Conservation (phyloP, 2,329 filamentous ascomycete species). For the Penicillium sp. region DNA sequence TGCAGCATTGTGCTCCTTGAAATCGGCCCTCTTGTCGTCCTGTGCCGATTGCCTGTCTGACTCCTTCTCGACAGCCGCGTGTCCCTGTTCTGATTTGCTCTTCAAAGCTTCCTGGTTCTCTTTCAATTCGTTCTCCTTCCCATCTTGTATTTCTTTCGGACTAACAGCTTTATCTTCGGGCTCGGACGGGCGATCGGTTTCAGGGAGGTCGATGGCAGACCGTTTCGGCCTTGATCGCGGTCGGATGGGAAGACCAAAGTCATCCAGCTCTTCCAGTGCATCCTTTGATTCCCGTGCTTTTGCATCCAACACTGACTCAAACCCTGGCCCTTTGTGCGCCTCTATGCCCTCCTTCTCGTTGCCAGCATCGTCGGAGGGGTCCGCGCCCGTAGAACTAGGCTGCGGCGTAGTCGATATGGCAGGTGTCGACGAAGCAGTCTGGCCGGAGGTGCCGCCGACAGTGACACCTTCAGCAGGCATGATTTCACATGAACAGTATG, state of each 20-base stretch:
- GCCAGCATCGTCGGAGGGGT: conserved; percentile 15
- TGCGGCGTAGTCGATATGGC: conserved; percentile 19
- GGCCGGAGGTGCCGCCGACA: conserved; percentile 33
- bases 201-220: conserved; percentile 20
- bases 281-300: conserved; percentile 10
- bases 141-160: no score
- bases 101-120: not conserved
- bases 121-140: not conserved
- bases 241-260: conserved; percentile 47
- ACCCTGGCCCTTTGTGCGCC: conserved; percentile 6
- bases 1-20: conserved; percentile 7
- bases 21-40: conserved; percentile 10
- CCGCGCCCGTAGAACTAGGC: conserved; percentile 12
- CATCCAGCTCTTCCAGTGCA: conserved; percentile 35
- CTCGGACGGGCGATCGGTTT: conserved; percentile 30
- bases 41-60: conserved; percentile 9
- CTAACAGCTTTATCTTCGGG: conserved; percentile 15
- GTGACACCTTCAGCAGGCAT: conserved; percentile 38
- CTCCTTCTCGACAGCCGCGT: not conserved
- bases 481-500: conserved; percentile 30
- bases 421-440: conserved; percentile 20
- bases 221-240: conserved; percentile 24
- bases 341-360: conserved; percentile 24
- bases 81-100: not conserved
- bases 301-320: conserved; percentile 8